Base-by-base conservation (phyloP, 805 yeast genomes). In the Monosporozyma yasuniensis region DNA sequence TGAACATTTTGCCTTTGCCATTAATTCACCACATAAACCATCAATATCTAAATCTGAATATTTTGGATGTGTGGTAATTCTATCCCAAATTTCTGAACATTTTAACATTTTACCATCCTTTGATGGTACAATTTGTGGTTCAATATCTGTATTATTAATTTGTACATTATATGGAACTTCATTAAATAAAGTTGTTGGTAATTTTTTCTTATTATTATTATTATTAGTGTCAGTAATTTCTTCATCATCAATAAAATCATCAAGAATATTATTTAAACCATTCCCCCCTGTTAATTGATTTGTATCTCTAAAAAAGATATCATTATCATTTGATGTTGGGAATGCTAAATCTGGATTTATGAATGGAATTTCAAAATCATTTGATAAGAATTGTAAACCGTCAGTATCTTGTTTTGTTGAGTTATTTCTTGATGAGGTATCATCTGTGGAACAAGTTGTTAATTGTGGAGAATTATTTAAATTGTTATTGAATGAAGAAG, bases 11-110 rank as follows among this genome's bases (percentile, higher is more conserved):
- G 98, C 99, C 75, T 91, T 93, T 37, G 82, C 69, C 68, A 91
- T 86, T 63, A 93, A 75, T 70, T 93, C 99, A 42, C 71, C 64
- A 75, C 99, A 93, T 64, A 93, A 76, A 2, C 96, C 95, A 63
- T 91, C 97, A 56, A 93, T 90, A 66, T 93, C 99, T 48, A 93
- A 74, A 52, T 90, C 96, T 4, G 93, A 81, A 67, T 90, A 93
- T 63, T 84, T 80, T 32, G 99, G 98, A 73, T 93, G 98, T 21
- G 93, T 69, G 1, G 96, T 86, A 37, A 93, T 84, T 61, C 98
- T 78, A 67, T 91, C 98, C 99, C 99, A 93, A 14, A 91, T 84
- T 57, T 89, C 96, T 0, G 95, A 79, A 67, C 99, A 93, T 61
- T 80, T 80, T 68, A 85, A 69, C 57, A 80, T 64, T 12, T 77